A percentile compares a stretch with the other conserved stretches of the same genome.
phyloP scores from a whole-genome alignment of 306 rosid genomes.

The Citrullus colocynthis region DNA sequence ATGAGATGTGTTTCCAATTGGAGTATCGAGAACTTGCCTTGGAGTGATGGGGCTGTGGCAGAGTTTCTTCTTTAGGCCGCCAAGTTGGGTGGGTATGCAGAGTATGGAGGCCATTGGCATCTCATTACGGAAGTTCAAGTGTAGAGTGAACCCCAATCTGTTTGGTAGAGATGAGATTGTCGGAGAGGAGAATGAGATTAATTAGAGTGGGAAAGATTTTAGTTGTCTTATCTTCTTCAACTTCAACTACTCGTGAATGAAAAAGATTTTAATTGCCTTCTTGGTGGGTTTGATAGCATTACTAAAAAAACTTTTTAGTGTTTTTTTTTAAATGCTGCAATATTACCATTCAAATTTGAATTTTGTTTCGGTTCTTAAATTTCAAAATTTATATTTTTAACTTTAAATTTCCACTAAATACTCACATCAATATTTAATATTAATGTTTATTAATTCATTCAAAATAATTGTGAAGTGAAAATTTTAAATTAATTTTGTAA shows the following conservation, averaged over 20 bases:
- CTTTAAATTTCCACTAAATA: too few relatives aligned
- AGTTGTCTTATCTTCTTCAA: neutral
- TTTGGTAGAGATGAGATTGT: neutral
- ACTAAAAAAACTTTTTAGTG: too few relatives aligned
- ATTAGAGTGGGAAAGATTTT: neutral
- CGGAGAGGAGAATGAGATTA: neutral
- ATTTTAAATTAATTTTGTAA: too few relatives aligned
- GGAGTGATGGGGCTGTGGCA: neutral
- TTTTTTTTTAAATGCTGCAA: too few relatives aligned
- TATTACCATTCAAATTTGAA: too few relatives aligned
- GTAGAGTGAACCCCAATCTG: neutral
- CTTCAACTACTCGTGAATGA: neutral
- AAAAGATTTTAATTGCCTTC: too few relatives aligned
- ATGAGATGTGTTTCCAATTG: neutral
- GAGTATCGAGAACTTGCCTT: neutral
- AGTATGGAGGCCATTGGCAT: conserved; percentile 4
- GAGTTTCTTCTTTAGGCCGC: neutral
- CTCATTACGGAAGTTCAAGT: neutral
- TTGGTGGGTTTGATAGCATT: too few relatives aligned
- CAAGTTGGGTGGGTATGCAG: neutral
- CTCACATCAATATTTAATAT: too few relatives aligned
- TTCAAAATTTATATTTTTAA: too few relatives aligned
- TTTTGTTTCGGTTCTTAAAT: too few relatives aligned
- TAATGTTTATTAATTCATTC: too few relatives aligned
- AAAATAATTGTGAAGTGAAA: too few relatives aligned